Base-by-base conservation (phyloP, 148 eudicot species). In the Vaccinium corymbosum region DNA sequence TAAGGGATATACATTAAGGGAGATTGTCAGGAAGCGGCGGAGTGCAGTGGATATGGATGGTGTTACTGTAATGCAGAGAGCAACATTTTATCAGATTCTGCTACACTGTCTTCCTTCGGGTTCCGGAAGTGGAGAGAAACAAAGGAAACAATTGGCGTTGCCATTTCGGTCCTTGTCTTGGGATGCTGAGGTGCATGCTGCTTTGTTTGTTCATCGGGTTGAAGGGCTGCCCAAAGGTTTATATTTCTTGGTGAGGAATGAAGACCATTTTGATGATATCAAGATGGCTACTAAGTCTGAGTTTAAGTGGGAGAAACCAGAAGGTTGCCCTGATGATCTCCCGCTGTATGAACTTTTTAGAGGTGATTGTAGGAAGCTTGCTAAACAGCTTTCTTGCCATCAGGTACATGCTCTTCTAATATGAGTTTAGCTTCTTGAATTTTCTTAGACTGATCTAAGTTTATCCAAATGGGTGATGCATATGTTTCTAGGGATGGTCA, bases 31-130 rank as follows among this genome's bases (percentile, higher is more conserved):
- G 89, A 93, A 89, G 88, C 90, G 98, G 66, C 90, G 98, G 85
- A 96, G 98, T 88, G 98, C 98, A 0, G 98, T 96, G 71, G 98
- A 93, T 88, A 96, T 96, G 98, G 97, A 96, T 86, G 98, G 95
- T 73, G 84, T 74, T 68, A 93, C 94, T 27, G 72, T 16, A 22
- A 92, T 96, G 86, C 51, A 57, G 22, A 94, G 86, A 77, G 90
- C 88, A 71, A 92, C 97, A 9, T 94, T 96, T 89, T 96, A 89
- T 84, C 98, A 96, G 87, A 96, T 94, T 85, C 80, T 96, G 82
- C 82, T 96, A 81, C 98, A 92, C 90, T 94, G 98, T 86, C 90
- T 96, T 84, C 94, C 98, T 75, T 91, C 98, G 0, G 98, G 98
- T 38, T 90, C 86, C 52, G 49, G 71, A 76, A 85, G 59, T 76